Percentiles rank a stretch among this genome's conserved stretches.
Conservation (phyloP, 192 early-diverging fungal genomes). For the Fimicolochytrium jonesii region DNA sequence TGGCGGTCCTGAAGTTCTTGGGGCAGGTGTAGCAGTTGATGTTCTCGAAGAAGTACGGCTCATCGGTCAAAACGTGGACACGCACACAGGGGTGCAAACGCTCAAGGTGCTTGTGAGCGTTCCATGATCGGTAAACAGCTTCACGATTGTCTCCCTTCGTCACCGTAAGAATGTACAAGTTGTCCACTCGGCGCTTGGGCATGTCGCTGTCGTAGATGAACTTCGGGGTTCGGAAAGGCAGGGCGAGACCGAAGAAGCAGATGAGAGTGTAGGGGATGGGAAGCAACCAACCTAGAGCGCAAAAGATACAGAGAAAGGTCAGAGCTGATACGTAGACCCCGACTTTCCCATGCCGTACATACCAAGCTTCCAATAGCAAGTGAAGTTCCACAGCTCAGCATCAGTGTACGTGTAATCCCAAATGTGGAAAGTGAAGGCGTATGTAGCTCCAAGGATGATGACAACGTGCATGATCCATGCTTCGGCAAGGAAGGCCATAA, state of each 20-base stretch:
- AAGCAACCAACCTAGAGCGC: conserved; percentile 41
- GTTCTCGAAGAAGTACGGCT: conserved; percentile 60
- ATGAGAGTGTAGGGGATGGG: conserved; percentile 57
- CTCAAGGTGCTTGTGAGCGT: conserved; percentile 54
- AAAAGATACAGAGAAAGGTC: no score
- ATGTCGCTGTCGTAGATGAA: conserved; percentile 48
- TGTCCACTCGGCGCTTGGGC: conserved; percentile 50
- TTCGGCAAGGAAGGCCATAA: conserved; percentile 50
- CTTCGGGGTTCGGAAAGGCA: conserved; percentile 55
- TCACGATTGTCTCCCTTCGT: conserved; percentile 53
- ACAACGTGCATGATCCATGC: conserved; percentile 51
- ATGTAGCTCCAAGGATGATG: conserved; percentile 41
- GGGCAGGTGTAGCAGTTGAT: conserved; percentile 61
- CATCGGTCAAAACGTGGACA: conserved; percentile 56
- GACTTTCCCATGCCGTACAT: no score
- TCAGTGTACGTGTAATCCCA: conserved; percentile 40
- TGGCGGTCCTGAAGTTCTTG: conserved; percentile 39
- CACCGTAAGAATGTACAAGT: conserved; percentile 56
- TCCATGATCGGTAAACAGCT: conserved; percentile 52
- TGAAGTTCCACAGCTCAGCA: conserved; percentile 45
- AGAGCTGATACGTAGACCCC: no score
- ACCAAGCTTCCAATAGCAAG: conserved; percentile 59
- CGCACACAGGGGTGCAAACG: conserved; percentile 48
- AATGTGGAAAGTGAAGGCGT: conserved; percentile 44
- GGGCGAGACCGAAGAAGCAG: conserved; percentile 52